A percentile compares a stretch with the other conserved stretches of the same genome.
Conservation (phyloP, 2,329 filamentous ascomycete species). For the Metarhizium sp. region DNA sequence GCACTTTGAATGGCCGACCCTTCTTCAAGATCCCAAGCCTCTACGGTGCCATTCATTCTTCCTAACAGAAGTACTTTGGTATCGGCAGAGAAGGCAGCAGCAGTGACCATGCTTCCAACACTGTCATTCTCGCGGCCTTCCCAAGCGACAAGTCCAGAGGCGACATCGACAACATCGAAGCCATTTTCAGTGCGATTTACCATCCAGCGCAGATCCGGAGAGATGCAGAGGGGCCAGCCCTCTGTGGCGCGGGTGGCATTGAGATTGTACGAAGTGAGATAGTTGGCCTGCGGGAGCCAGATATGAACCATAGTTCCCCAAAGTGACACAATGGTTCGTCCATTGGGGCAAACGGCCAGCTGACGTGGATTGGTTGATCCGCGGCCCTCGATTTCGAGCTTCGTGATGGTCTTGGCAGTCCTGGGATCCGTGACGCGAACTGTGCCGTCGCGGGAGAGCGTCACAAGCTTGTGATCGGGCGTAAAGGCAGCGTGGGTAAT, state of each 20-base stretch:
- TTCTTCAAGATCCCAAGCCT: constrained; percentile 22
- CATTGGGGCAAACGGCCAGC: constrained; percentile 23
- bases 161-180: constrained; percentile 30
- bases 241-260: constrained; percentile 22
- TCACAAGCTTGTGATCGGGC: constrained; percentile 22
- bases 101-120: constrained; percentile 20
- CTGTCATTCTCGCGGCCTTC: constrained; percentile 10
- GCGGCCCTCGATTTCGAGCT: constrained; percentile 23
- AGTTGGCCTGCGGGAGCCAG: constrained; percentile 24
- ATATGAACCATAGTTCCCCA: constrained; percentile 29
- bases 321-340: constrained; percentile 24
- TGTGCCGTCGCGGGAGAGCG: constrained; percentile 26
- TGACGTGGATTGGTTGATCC: constrained; percentile 20
- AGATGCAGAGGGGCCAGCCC: constrained; percentile 31
- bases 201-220: constrained; percentile 27
- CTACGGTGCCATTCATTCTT: constrained; percentile 23
- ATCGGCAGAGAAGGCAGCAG: constrained; percentile 25
- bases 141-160: constrained; percentile 22
- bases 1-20: not conserved
- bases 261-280: constrained; percentile 26
- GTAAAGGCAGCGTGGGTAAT: constrained; percentile 29
- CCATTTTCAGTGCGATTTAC: constrained; percentile 30
- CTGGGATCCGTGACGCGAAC: constrained; percentile 24
- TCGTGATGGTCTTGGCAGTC: constrained; percentile 24
- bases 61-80: constrained; percentile 22